Conservation (phyloP, 768 basidiomycete species). For the Calocybe indica region DNA sequence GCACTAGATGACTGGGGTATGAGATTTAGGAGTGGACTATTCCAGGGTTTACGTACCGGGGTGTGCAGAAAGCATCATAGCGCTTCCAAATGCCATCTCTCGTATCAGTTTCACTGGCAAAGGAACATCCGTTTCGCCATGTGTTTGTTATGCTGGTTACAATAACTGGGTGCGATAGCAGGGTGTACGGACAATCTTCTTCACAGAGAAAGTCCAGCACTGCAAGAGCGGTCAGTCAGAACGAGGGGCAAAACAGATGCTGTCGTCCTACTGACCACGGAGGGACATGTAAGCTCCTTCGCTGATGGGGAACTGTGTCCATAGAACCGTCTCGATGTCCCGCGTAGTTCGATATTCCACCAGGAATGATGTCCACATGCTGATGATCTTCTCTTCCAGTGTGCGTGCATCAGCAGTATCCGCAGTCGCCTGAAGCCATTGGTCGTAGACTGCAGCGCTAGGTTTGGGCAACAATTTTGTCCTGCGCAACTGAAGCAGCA, state of each 20-base stretch:
- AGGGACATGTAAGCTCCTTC: slow-evolving; percentile 12
- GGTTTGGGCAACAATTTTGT: slow-evolving; percentile 10
- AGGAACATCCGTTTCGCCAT: slow-evolving; percentile 30
- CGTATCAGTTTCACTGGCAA: background rate
- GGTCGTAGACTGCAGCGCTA: slow-evolving; percentile 33
- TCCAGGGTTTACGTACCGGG: slow-evolving; percentile 29
- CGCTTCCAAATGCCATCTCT: slow-evolving; percentile 8
- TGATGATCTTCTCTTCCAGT: slow-evolving; percentile 26
- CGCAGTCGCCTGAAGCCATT: slow-evolving; percentile 29
- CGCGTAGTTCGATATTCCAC: slow-evolving; percentile 27
- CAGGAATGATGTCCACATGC: slow-evolving; percentile 39
- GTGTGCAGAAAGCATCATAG: slow-evolving; percentile 36
- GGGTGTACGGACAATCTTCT: slow-evolving; percentile 23
- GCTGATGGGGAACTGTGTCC: slow-evolving; percentile 36
- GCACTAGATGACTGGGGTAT: slow-evolving; percentile 22
- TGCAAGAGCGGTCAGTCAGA: slow-evolving; percentile 11
- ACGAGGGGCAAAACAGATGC: background rate
- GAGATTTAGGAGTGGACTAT: background rate
- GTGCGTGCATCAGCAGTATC: slow-evolving; percentile 17
- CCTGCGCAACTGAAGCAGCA: slow-evolving; percentile 29
- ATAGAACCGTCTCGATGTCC: slow-evolving; percentile 44
- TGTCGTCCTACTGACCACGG: slow-evolving; percentile 21
- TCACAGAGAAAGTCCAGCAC: slow-evolving; percentile 36
- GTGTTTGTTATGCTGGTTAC: slow-evolving; percentile 27
- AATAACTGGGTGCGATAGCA: slow-evolving; percentile 35